These are phyloP conservation scores for Halenospora varia DNA, from an alignment of 495 filamentous ascomycete genomes.

Conservation along the genomic window DNA sequence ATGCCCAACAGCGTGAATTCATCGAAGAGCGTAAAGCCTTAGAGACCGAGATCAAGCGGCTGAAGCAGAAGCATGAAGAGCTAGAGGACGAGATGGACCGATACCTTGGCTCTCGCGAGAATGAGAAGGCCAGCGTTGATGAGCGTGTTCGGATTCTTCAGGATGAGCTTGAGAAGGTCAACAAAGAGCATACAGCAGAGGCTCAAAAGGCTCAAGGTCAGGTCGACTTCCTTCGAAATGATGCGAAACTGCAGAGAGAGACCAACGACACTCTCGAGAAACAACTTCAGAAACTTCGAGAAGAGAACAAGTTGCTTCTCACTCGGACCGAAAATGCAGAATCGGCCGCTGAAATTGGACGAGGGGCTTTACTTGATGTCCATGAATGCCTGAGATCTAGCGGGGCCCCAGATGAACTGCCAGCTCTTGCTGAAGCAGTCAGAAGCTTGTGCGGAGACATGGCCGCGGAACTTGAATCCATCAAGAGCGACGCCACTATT, in stretches of 20 bases:
- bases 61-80: constrained; percentile 76
- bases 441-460: constrained; percentile 57
- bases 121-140: constrained; percentile 66
- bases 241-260: constrained; percentile 51
- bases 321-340: constrained; percentile 30
- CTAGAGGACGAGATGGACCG: constrained; percentile 87
- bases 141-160: constrained; percentile 65
- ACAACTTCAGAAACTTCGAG: constrained; percentile 47
- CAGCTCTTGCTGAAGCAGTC: constrained; percentile 58
- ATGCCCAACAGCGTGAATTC: constrained; percentile 86
- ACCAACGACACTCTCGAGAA: constrained; percentile 47
- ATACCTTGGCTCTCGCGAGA: constrained; percentile 74
- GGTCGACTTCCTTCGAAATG: constrained; percentile 50
- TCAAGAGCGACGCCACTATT: constrained; percentile 39
- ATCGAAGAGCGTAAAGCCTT: constrained; percentile 75
- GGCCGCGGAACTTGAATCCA: constrained; percentile 36
- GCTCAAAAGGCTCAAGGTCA: constrained; percentile 51
- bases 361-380: constrained; percentile 54
- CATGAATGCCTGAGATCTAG: constrained; percentile 58
- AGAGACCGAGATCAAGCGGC: constrained; percentile 69
- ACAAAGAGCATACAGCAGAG: constrained; percentile 53
- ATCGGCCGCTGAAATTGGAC: constrained; percentile 38
- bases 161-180: constrained; percentile 61
- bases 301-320: constrained; percentile 43
- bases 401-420: constrained; percentile 51